These are phyloP conservation scores for Trichoderma parareesei DNA, from an alignment of 495 filamentous ascomycete genomes.

Conservation along the genomic window DNA sequence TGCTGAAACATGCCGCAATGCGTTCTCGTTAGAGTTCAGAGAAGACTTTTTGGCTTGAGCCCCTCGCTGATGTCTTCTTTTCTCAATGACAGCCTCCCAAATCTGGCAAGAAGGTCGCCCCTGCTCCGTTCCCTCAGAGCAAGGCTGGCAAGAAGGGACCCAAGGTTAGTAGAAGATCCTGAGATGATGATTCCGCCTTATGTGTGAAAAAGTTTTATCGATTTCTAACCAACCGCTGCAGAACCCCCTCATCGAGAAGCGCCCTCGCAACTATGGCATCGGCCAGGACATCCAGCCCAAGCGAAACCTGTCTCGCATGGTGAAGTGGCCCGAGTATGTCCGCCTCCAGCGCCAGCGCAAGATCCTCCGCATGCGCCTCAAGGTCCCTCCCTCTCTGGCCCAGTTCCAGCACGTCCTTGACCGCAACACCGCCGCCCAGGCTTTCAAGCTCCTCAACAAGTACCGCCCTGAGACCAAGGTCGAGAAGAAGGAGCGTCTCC, in stretches of 20 bases:
- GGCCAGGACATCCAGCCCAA: constrained; percentile 97
- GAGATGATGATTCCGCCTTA: not conserved
- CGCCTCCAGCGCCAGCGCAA: constrained; percentile 99
- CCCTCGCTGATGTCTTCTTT: constrained; percentile 87
- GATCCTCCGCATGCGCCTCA: constrained; percentile 96
- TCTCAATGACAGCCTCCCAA: constrained; percentile 99
- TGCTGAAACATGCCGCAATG: constrained; percentile 51
- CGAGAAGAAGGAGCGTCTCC: constrained; percentile 99
- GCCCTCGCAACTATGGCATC: constrained; percentile 94
- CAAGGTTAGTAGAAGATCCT: constrained; percentile 59
- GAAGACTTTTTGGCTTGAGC: constrained; percentile 49
- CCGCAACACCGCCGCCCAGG: constrained; percentile 95
- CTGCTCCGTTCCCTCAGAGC: constrained; percentile 89
- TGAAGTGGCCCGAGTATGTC: constrained; percentile 98
- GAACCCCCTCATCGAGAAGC: constrained; percentile 99
- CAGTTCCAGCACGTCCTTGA: constrained; percentile 97
- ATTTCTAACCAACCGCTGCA: constrained; percentile 30
- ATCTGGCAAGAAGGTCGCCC: constrained; percentile 88
- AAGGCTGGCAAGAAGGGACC: constrained; percentile 95
- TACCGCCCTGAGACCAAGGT: constrained; percentile 98
- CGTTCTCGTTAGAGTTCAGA: constrained; percentile 87
- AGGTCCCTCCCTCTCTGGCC: constrained; percentile 94
- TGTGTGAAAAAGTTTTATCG: not conserved
- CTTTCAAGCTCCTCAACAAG: constrained; percentile 98
- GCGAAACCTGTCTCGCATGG: constrained; percentile 97